phyloP scores from a whole-genome alignment of 306 rosid genomes.

The Gleditsia sinensis region DNA sequence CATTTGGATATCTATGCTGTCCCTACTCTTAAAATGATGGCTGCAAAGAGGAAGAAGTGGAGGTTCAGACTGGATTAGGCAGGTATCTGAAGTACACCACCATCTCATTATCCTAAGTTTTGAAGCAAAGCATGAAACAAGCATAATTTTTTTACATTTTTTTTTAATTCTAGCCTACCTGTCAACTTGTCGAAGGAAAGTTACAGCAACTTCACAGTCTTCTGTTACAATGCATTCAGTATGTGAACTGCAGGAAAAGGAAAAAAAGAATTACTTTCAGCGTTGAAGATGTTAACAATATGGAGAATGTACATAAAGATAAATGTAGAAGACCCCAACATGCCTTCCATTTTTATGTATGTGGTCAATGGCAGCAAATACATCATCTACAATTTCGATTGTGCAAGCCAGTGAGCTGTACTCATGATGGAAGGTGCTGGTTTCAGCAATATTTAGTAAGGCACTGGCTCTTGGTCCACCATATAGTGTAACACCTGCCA shows the following conservation, averaged over 20 bases:
- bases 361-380: slow-evolving; percentile 75
- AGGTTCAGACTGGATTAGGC: slow-evolving; percentile 9
- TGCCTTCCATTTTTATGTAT: slow-evolving; percentile 79
- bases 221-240: slow-evolving; percentile 81
- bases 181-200: slow-evolving; percentile 70
- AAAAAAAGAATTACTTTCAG: slow-evolving; percentile 11
- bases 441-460: slow-evolving; percentile 53
- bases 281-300: background rate
- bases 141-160: background rate
- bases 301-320: background rate
- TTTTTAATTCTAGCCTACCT: slow-evolving; percentile 44
- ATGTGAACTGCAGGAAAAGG: slow-evolving; percentile 61
- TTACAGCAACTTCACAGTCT: slow-evolving; percentile 67
- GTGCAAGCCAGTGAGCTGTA: slow-evolving; percentile 80
- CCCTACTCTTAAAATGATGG: background rate
- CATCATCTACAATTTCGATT: slow-evolving; percentile 81
- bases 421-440: slow-evolving; percentile 65
- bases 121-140: background rate
- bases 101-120: background rate
- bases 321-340: slow-evolving; percentile 12
- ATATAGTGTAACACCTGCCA: slow-evolving; percentile 68
- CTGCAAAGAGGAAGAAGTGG: background rate
- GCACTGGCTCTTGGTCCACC: slow-evolving; percentile 84
- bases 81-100: slow-evolving; percentile 10
- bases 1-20: background rate